Base-by-base conservation (phyloP, 768 basidiomycete species). In the Rhodosporidiobolus sp. region DNA sequence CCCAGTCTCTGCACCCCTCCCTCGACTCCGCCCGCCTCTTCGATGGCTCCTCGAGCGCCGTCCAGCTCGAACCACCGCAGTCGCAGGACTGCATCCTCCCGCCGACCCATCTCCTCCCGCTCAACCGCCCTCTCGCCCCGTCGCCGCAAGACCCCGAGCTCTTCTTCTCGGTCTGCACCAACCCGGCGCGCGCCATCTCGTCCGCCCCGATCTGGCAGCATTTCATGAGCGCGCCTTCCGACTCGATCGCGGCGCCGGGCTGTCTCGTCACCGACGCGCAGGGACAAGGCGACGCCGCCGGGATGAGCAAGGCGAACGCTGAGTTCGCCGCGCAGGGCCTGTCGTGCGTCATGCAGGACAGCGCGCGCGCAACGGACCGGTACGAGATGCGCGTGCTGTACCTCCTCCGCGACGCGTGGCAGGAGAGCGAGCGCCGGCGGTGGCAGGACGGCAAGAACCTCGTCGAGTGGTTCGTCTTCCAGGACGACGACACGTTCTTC, bases 401-500 rank as follows among this genome's bases (percentile, higher is more conserved):
- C 10, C 59, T 70, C 20, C 24, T 72, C 9, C 46, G 66, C 4
- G 71, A 72, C n/a, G 71, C 67, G 4, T 66, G 69, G 74, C 22
- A 65, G 32, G 69, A 63, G 45, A 61, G 59, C 43, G 73, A 66
- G 49, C n/a, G 63, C 3, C 28, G 62, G 22, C 32, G 65, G 26
- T 72, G 55, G 48, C 61, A 65, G 45, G 66, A 71, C n/a, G 59
- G 59, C 26, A 46, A 45, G 8, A 16, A n/a, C 2, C 19, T 63
- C 8, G 67, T 69, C 54, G 70, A 75, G 53, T 75, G 67, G 66
- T 75, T 72, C 60, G 52, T 72, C 26, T 75, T 75, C n/a, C 38
- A 28, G 19, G 74, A 75, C 56, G 74, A 75, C 56, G 74, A 75
- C 56, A 75, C 74, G 26, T 75, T 65, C 66, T 75, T 49, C 11